Percentiles rank a stretch among this genome's conserved stretches.
These are phyloP conservation scores for Hyaloscypha hepaticicola DNA, from an alignment of 495 filamentous ascomycete genomes.

Conservation along the genomic window DNA sequence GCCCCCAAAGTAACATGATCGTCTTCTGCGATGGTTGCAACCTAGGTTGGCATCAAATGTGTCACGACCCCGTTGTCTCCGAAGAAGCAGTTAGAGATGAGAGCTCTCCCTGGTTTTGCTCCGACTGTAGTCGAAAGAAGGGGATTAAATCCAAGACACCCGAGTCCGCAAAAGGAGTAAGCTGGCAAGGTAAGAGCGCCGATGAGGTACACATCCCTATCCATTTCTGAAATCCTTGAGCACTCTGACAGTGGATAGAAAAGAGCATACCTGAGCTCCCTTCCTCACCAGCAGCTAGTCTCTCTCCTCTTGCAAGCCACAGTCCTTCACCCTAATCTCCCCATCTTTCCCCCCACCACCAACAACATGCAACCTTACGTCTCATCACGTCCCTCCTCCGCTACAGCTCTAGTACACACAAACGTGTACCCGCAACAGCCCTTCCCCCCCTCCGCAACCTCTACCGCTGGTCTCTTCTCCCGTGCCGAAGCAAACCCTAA, in stretches of 20 bases:
- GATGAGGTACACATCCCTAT: constrained; percentile 39
- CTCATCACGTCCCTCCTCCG: constrained; percentile 21
- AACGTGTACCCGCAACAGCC: constrained; percentile 38
- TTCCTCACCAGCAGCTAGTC: constrained; percentile 43
- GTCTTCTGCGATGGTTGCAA: constrained; percentile 96
- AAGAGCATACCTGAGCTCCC: constrained; percentile 46
- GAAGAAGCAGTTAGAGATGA: constrained; percentile 62
- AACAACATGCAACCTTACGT: constrained; percentile 35
- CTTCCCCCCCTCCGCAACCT: constrained; percentile 35
- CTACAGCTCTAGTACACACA: constrained; percentile 29
- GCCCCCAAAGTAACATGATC: constrained; percentile 76
- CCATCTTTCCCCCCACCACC: constrained; percentile 37
- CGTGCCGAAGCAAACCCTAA: constrained; percentile 39
- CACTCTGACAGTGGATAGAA: constrained; percentile 37
- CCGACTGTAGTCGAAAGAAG: constrained; percentile 56
- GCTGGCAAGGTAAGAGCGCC: constrained; percentile 44
- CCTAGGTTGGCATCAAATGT: constrained; percentile 83
- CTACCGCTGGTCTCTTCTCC: constrained; percentile 38
- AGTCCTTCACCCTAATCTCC: constrained; percentile 40
- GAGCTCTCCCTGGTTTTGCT: constrained; percentile 74
- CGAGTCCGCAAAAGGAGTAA: constrained; percentile 35
- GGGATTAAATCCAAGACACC: constrained; percentile 35
- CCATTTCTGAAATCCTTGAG: not conserved
- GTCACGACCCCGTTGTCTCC: constrained; percentile 80
- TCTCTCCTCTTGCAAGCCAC: constrained; percentile 46